phyloP scores from a whole-genome alignment of 202 grass and related monocot species.

The Bolboschoenoplectus hybrid region DNA sequence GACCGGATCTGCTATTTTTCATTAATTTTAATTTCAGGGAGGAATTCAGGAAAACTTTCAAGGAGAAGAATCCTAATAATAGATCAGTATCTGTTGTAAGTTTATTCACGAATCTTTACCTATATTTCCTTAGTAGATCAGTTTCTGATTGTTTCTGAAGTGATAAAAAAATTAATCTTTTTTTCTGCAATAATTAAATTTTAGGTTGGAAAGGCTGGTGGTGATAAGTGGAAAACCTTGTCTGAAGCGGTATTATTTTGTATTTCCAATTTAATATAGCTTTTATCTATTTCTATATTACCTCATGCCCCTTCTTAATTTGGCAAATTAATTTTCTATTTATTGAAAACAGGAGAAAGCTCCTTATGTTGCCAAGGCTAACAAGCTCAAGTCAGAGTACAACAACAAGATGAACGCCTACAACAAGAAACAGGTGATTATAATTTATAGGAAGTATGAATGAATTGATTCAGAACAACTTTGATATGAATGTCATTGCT shows the following conservation, averaged over 20 bases:
- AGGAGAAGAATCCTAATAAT: constrained; percentile 98
- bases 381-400: constrained; percentile 90
- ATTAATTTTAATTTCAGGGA: constrained; percentile 53
- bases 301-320: neutral
- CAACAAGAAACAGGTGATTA: constrained; percentile 75
- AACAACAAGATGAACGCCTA: constrained; percentile 81
- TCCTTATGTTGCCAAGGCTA: constrained; percentile 83
- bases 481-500: neutral
- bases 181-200: neutral
- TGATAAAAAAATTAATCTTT: neutral
- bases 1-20: neutral
- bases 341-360: constrained; percentile 69
- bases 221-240: constrained; percentile 93
- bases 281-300: neutral
- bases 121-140: neutral
- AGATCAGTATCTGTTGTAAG: constrained; percentile 87
- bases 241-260: constrained; percentile 54
- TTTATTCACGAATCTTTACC: neutral
- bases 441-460: neutral
- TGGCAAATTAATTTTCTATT: constrained; percentile 6
- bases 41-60: constrained; percentile 88
- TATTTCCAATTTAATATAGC: neutral
- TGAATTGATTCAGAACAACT: neutral
- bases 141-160: neutral
- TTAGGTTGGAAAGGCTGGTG: constrained; percentile 89